A percentile compares a stretch with the other conserved stretches of the same genome.
phyloP scores from a whole-genome alignment of 1,139 yeast genomes.

The Blastobotrys aristatus region DNA sequence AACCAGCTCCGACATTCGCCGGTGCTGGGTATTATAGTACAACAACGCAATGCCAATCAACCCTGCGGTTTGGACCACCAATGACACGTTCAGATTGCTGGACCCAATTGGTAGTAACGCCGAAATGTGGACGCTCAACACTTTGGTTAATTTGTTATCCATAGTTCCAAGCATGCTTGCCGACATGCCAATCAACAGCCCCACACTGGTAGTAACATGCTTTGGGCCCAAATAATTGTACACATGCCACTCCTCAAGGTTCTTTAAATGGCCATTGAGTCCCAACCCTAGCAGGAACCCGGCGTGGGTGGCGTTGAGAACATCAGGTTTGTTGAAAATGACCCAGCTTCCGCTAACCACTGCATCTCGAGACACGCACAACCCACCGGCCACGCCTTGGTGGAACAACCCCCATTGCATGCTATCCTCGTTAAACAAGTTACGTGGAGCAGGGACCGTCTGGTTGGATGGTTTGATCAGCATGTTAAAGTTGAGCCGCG shows the following conservation, averaged over 20 bases:
- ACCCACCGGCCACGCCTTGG: conserved; percentile 85
- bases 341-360: conserved; percentile 88
- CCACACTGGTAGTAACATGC: conserved; percentile 79
- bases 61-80: conserved; percentile 87
- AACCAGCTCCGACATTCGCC: conserved; percentile 81
- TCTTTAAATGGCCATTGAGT: conserved; percentile 77
- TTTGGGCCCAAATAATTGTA: conserved; percentile 92
- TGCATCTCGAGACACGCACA: conserved; percentile 65
- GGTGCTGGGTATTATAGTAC: conserved; percentile 71
- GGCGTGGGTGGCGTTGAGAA: conserved; percentile 77
- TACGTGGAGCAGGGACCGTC: conserved; percentile 57
- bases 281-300: conserved; percentile 94
- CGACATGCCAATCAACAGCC: conserved; percentile 84
- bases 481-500: conserved; percentile 66
- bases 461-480: conserved; percentile 62
- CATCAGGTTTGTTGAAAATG: conserved; percentile 73
- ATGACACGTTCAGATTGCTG: conserved; percentile 78
- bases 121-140: conserved; percentile 86
- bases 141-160: conserved; percentile 85
- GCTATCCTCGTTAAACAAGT: conserved; percentile 45
- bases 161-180: conserved; percentile 80
- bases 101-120: conserved; percentile 91
- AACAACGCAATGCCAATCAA: conserved; percentile 83
- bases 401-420: conserved; percentile 88
- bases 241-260: conserved; percentile 93